Evolutionary conservation across 2,329 filamentous ascomycete species (phyloP).

Genomic region (Fusarium haematococcum): DNA sequence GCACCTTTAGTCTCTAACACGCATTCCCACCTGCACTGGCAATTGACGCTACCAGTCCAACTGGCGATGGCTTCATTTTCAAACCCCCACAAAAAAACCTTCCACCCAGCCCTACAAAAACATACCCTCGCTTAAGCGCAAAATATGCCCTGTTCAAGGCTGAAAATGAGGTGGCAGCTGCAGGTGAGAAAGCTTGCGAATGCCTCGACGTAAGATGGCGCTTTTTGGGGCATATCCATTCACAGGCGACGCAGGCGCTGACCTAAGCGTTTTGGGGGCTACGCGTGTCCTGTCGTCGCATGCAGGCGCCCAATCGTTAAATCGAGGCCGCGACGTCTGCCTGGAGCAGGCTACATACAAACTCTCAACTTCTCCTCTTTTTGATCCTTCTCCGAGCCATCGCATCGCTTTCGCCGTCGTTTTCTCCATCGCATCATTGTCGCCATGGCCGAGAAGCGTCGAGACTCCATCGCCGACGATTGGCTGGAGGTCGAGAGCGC

Average conservation of each 20-base stretch:
- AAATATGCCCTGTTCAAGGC: not conserved
- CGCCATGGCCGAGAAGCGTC: slow-evolving; percentile 13
- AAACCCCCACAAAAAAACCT: not conserved
- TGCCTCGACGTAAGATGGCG: not conserved
- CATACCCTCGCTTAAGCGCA: not conserved
- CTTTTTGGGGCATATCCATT: not conserved
- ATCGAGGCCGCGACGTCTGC: slow-evolving; percentile 18
- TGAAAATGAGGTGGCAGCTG: not conserved
- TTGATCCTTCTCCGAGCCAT: not conserved
- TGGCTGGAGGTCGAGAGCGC: slow-evolving; percentile 38
- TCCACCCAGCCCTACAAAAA: not conserved
- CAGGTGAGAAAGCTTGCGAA: not conserved
- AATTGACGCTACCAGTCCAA: not conserved
- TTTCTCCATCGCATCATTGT: not conserved
- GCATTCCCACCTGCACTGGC: not conserved
- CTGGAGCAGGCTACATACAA: slow-evolving; percentile 14
- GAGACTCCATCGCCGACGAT: slow-evolving; percentile 35
- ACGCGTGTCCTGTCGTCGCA: not conserved
- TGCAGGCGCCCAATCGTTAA: not conserved
- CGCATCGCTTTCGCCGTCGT: not conserved
- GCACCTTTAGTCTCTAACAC: not conserved
- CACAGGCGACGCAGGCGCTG: not conserved
- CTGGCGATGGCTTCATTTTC: not conserved
- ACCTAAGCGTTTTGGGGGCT: not conserved
- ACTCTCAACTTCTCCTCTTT: not conserved